Percentiles rank a stretch among this genome's conserved stretches.
phyloP scores from a whole-genome alignment of 257 asterid genomes.

The Oldenlandia corymbosa region DNA sequence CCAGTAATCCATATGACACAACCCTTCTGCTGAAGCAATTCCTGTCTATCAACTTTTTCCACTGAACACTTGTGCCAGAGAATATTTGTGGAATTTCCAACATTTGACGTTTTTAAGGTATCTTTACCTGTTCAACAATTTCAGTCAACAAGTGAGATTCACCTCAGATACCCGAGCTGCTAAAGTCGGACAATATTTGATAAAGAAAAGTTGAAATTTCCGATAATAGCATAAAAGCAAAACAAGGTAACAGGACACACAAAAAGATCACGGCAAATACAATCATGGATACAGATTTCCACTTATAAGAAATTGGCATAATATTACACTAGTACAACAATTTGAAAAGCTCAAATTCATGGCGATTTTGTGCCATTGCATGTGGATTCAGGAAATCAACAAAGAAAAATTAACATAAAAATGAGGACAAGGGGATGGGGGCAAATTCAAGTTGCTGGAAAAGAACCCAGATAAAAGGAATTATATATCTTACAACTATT shows the following conservation, averaged over 20 bases:
- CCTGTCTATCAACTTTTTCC: slow-evolving; percentile 67
- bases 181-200: not conserved
- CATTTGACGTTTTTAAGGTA: slow-evolving; percentile 32
- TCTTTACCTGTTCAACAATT: slow-evolving; percentile 37
- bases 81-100: slow-evolving; percentile 75
- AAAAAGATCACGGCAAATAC: not conserved
- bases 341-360: not conserved
- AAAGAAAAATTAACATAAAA: not conserved
- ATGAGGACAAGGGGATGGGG: not conserved
- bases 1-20: slow-evolving; percentile 98
- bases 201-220: no score
- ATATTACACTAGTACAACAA: not conserved
- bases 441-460: not conserved
- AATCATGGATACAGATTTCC: not conserved
- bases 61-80: slow-evolving; percentile 92
- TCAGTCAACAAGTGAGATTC: slow-evolving; percentile 1
- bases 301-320: not conserved
- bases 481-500: slow-evolving; percentile 21
- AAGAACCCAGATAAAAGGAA: not conserved
- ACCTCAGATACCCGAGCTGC: not conserved
- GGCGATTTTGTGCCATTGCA: not conserved
- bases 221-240: no score
- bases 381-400: not conserved
- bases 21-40: slow-evolving; percentile 90
- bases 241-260: not conserved